A percentile compares a stretch with the other conserved stretches of the same genome.
Conservation (phyloP, 1,284 basidiomycete species). For the Peniophora sp. region DNA sequence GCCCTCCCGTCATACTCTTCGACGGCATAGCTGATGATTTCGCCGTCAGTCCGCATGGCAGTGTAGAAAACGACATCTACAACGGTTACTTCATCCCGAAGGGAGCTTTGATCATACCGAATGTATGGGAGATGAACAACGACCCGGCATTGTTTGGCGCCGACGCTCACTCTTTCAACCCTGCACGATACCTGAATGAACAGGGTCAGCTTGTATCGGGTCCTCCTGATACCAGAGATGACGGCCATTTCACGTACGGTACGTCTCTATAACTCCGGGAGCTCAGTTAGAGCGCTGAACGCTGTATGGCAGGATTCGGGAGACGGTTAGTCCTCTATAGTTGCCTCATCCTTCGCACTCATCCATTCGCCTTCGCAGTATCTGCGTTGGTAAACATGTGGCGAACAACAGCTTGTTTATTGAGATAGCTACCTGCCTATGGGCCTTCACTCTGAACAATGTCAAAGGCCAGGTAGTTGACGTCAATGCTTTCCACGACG, state of each 20-base stretch:
- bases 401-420: slow-evolving; percentile 7
- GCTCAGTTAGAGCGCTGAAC: too few relatives aligned
- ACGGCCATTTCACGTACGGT: slow-evolving; percentile 5
- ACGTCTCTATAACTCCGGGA: too few relatives aligned
- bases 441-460: slow-evolving; percentile 1
- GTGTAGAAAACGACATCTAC: background rate
- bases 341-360: too few relatives aligned
- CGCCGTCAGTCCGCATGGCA: background rate
- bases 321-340: background rate
- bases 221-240: slow-evolving; percentile 3
- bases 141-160: slow-evolving; percentile 7
- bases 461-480: too few relatives aligned
- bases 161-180: slow-evolving; percentile 9
- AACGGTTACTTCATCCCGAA: background rate
- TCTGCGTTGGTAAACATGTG: slow-evolving; percentile 6
- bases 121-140: slow-evolving; percentile 8
- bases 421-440: slow-evolving; percentile 4
- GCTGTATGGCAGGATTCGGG: slow-evolving; percentile 2
- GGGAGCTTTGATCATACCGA: background rate
- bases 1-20: too few relatives aligned
- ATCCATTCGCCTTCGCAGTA: too few relatives aligned
- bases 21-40: too few relatives aligned
- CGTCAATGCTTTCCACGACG: too few relatives aligned
- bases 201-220: slow-evolving; percentile 7
- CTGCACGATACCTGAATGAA: slow-evolving; percentile 9